These are phyloP conservation scores for Dryadomyces quercivorus DNA, from an alignment of 2,329 filamentous ascomycete species.

Conservation along the genomic window DNA sequence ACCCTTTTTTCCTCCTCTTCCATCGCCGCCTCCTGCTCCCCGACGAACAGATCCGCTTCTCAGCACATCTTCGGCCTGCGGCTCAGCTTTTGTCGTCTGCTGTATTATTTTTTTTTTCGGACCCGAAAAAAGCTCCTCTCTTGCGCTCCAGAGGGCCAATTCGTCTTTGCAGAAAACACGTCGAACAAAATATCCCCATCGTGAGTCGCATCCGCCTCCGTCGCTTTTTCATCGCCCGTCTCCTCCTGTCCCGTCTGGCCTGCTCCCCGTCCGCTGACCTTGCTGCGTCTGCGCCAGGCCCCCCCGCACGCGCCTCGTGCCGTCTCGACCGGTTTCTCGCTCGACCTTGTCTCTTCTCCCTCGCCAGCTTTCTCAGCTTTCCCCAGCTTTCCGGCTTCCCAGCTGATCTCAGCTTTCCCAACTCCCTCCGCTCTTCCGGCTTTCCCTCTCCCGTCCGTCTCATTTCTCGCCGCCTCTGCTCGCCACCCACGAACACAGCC, in stretches of 20 bases:
- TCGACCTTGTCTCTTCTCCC: background rate
- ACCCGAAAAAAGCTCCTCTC: background rate
- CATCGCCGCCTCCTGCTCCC: background rate
- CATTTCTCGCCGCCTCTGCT: background rate
- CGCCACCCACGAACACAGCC: background rate
- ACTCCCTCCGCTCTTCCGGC: too few relatives aligned
- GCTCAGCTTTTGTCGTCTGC: background rate
- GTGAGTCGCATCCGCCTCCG: constrained; percentile 1
- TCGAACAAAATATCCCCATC: background rate
- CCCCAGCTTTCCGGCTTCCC: background rate
- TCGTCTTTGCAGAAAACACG: background rate
- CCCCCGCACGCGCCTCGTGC: background rate
- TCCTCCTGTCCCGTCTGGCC: background rate
- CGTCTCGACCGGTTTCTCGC: background rate
- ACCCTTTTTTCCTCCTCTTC: background rate
- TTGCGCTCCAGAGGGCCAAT: background rate
- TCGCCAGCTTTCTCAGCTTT: background rate
- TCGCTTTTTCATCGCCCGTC: background rate
- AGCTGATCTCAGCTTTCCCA: too few relatives aligned
- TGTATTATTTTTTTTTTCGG: background rate
- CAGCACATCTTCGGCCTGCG: background rate
- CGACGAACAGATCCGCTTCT: background rate
- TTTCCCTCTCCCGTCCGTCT: background rate
- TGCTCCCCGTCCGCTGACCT: too few relatives aligned
- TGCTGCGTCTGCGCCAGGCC: too few relatives aligned